phyloP scores from a whole-genome alignment of 805 yeast genomes.

The Kodamaea lidongshanica region DNA sequence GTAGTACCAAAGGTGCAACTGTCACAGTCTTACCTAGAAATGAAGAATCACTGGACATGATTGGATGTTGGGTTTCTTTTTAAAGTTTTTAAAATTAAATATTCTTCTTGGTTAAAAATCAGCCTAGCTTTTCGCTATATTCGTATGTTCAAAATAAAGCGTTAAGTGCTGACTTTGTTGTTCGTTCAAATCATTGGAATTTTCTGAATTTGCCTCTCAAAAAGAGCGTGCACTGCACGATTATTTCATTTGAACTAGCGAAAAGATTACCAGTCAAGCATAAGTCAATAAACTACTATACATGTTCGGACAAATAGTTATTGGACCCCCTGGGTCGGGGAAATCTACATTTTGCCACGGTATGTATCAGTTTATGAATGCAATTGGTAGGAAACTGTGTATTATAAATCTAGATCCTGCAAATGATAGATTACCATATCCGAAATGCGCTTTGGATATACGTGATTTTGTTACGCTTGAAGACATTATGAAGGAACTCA shows the following conservation, averaged over 20 bases:
- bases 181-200: too few relatives aligned
- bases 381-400: conserved; percentile 87
- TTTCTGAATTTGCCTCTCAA: conserved; percentile 6
- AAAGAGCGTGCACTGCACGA: conserved; percentile 6
- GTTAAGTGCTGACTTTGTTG: background rate
- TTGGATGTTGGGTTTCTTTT: background rate
- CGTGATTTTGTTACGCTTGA: conserved; percentile 71
- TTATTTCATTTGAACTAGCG: background rate
- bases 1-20: conserved; percentile 90
- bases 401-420: conserved; percentile 91
- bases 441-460: conserved; percentile 64
- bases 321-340: conserved; percentile 98
- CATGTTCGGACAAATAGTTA: conserved; percentile 82
- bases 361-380: conserved; percentile 83
- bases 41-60: conserved; percentile 29
- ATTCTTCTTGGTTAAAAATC: conserved; percentile 2
- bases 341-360: conserved; percentile 94
- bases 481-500: conserved; percentile 67
- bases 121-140: too few relatives aligned
- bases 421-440: conserved; percentile 64
- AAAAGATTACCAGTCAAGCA: background rate
- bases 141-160: too few relatives aligned
- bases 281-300: background rate
- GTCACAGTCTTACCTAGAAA: conserved; percentile 57
- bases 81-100: conserved; percentile 9